Evolutionary conservation across 1,139 yeast genomes (phyloP).

Genomic region (Protomyces lactucae-debilis): DNA sequence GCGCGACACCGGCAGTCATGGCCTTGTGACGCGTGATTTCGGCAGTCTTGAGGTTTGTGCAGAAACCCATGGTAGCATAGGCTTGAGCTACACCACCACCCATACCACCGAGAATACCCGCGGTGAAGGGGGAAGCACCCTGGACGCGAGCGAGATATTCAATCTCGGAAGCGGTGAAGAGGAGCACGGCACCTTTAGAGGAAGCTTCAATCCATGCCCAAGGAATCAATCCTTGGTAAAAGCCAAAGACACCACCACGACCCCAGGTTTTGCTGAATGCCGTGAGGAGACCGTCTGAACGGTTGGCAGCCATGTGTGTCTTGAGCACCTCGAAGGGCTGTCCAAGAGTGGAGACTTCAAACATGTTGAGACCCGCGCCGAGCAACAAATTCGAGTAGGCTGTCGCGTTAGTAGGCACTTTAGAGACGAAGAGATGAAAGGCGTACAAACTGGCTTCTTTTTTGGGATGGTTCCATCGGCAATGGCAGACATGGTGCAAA

Average conservation of each 20-base stretch:
- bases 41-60: constrained; percentile 94
- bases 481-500: constrained; percentile 4
- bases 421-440: not conserved
- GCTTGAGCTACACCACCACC: constrained; percentile 93
- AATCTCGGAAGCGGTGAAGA: constrained; percentile 87
- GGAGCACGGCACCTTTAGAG: constrained; percentile 94
- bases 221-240: constrained; percentile 95
- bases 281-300: constrained; percentile 60
- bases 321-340: constrained; percentile 91
- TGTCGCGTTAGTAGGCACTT: not conserved
- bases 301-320: constrained; percentile 97
- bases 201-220: constrained; percentile 99
- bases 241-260: constrained; percentile 86
- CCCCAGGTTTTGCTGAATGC: constrained; percentile 78
- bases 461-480: constrained; percentile 20
- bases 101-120: constrained; percentile 89
- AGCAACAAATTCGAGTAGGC: constrained; percentile 58
- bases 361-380: constrained; percentile 89
- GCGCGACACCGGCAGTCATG: constrained; percentile 61
- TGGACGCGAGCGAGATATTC: constrained; percentile 64
- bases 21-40: constrained; percentile 89
- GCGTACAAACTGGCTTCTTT: constrained; percentile 26
- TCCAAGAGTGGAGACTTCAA: constrained; percentile 90
- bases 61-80: constrained; percentile 87
- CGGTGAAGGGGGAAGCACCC: constrained; percentile 64